Evolutionary conservation across 768 basidiomycete genomes (phyloP), one percentile per base, ranked within the genome.

Genomic region (Ramaria sp.): DNA sequence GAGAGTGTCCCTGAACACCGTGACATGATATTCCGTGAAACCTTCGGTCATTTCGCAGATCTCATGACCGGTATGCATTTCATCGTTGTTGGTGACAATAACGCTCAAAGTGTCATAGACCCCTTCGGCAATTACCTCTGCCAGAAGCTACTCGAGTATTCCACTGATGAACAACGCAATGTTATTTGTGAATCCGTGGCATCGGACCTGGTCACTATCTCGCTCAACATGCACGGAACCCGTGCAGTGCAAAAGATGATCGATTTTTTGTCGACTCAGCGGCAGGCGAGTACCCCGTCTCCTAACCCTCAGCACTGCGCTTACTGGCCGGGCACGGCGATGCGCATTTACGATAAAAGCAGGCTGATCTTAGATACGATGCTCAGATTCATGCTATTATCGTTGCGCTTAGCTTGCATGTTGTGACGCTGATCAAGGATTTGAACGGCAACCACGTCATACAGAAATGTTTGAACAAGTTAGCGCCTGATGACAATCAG

Each of bases 211-310:
- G 96, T 99, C 63, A 92, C 86, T 66, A 98, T 99, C 64, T 96
- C 93, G 32, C 76, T 99, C 59, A 99, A 99, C 71, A 99, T 99
- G 96, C 96, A 99, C 69, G 96, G 96, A 30, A 99, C 96, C 30
- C 84, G 96, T 58, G 96, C 96, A 25, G 96, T 98, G 56, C 96
- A 99, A 74, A 98, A 98, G 75, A 98, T 98, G 95, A 96, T 99
- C 59, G 96, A 99, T 69, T 98, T 96, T 75, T 72, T 99, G 65
- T 95, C 94, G 20, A 92, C 90, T 52, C 83, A 89, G 63, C 76
- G 96, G 65, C 91, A 93, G 87, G 89, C 75, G 73, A 78, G 84
- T 80, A 59, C 57, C 47, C 53, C 64, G 65, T 59, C 58, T 61
- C 50, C 56, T 59, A 61, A 54, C 48, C 60, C 61, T 66, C 61